A percentile compares a stretch with the other conserved stretches of the same genome.
Conservation (phyloP, 352 stramenopile species). For the Globisporangium iwayamae region DNA sequence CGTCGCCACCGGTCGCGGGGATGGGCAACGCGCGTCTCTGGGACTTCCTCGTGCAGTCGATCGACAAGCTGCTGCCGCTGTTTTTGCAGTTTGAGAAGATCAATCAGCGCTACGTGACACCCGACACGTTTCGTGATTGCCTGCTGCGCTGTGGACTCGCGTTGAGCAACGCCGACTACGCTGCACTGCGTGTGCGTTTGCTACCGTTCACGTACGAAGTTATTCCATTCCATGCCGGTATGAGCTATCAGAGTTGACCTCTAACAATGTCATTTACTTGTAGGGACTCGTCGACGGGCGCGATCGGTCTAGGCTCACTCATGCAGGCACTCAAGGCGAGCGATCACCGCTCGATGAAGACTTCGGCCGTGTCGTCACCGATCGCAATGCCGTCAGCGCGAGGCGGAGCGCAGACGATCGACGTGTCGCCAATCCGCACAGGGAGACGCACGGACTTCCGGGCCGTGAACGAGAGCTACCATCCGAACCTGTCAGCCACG, state of each 20-base stretch:
- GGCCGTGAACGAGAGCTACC: constrained; percentile 19
- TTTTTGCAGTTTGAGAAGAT: constrained; percentile 57
- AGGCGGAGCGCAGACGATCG: constrained; percentile 15
- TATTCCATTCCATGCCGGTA: background rate
- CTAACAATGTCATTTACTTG: background rate
- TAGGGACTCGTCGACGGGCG: constrained; percentile 50
- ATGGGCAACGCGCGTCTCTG: constrained; percentile 52
- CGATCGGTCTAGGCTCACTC: constrained; percentile 38
- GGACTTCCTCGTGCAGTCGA: constrained; percentile 48
- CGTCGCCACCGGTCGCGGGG: constrained; percentile 38
- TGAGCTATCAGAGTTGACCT: background rate
- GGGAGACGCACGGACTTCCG: constrained; percentile 54
- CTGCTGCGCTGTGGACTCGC: constrained; percentile 53
- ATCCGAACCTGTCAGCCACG: constrained; percentile 5
- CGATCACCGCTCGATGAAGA: constrained; percentile 39
- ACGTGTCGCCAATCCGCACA: constrained; percentile 52
- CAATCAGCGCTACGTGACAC: constrained; percentile 39
- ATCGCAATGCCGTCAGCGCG: constrained; percentile 17
- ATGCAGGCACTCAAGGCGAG: constrained; percentile 45
- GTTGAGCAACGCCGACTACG: constrained; percentile 69
- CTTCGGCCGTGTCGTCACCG: constrained; percentile 19
- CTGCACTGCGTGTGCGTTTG: constrained; percentile 55
- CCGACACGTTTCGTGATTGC: constrained; percentile 64
- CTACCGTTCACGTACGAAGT: constrained; percentile 46
- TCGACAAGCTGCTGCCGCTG: constrained; percentile 49